phyloP scores from a whole-genome alignment of 2,329 filamentous ascomycete genomes.

The Teratosphaeria nubilosa region DNA sequence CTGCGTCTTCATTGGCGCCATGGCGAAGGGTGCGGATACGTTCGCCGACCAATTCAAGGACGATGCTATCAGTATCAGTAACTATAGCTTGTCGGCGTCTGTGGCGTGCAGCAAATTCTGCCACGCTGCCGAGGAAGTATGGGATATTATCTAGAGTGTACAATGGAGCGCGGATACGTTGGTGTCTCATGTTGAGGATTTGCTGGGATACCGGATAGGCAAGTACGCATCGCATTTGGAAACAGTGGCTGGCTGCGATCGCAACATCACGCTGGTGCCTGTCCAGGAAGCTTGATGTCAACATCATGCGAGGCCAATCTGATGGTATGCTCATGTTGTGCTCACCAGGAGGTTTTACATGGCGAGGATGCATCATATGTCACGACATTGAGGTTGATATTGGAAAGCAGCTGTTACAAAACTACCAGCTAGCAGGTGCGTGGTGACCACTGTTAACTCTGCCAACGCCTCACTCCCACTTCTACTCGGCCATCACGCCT shows the following conservation, averaged over 20 bases:
- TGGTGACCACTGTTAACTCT: neutral
- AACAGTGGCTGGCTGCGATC: slow-evolving; percentile 10
- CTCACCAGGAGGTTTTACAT: neutral
- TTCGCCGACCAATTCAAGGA: slow-evolving; percentile 93
- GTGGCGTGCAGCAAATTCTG: slow-evolving; percentile 99
- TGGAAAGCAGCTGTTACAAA: neutral
- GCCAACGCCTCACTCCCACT: neutral
- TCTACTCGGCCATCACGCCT: slow-evolving; percentile 4
- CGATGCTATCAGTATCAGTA: slow-evolving; percentile 96
- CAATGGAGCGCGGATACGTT: neutral
- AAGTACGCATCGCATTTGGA: slow-evolving; percentile 7
- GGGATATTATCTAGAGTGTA: slow-evolving; percentile 68
- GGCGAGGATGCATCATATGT: neutral
- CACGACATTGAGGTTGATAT: neutral
- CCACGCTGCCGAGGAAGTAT: slow-evolving; percentile 92
- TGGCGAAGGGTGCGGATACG: slow-evolving; percentile 93
- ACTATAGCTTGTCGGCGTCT: slow-evolving; percentile 92
- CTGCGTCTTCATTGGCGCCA: slow-evolving; percentile 94
- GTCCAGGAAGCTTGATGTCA: slow-evolving; percentile 6
- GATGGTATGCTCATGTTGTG: neutral
- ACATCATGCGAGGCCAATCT: slow-evolving; percentile 7
- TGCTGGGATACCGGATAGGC: slow-evolving; percentile 7
- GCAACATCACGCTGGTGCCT: slow-evolving; percentile 13
- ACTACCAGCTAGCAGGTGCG: neutral
- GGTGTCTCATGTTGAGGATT: neutral